Percentiles rank a stretch among this genome's conserved stretches.
phyloP scores from a whole-genome alignment of 768 basidiomycete species.

The Neoboletus magnificus region DNA sequence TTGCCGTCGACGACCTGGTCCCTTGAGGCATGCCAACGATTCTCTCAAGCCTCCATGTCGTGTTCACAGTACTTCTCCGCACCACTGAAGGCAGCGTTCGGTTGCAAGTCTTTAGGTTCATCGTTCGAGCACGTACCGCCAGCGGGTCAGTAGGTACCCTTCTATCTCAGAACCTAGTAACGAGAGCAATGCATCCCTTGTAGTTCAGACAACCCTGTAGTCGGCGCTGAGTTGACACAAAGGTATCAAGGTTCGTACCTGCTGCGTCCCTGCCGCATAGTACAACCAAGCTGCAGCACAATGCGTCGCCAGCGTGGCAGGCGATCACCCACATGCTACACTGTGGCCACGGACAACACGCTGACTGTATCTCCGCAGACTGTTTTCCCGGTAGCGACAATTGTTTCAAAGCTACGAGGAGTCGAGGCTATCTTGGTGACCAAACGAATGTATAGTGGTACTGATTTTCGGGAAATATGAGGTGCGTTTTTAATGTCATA shows the following conservation, averaged over 20 bases:
- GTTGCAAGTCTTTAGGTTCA: too few relatives aligned
- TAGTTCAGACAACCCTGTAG: neutral
- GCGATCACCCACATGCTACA: neutral
- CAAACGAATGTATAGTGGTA: neutral
- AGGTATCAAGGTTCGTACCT: neutral
- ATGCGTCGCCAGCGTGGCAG: conserved; percentile 4
- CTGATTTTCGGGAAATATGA: neutral
- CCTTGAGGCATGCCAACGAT: neutral
- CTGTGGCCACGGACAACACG: neutral
- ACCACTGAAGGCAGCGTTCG: neutral
- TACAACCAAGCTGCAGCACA: neutral
- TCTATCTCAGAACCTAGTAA: neutral
- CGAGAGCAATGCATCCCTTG: neutral
- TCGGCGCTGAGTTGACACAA: neutral
- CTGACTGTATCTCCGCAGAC: neutral
- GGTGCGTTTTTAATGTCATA: neutral
- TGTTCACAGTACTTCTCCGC: neutral
- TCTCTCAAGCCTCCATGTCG: neutral
- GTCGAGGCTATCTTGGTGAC: neutral
- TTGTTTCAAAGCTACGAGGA: neutral
- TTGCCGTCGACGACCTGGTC: neutral
- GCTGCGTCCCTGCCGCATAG: neutral
- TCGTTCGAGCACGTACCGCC: too few relatives aligned
- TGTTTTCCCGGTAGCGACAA: neutral
- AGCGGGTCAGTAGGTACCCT: too few relatives aligned